Evolutionary conservation across 495 filamentous ascomycete species (phyloP).

Genomic region (Hyaloscypha variabilis): DNA sequence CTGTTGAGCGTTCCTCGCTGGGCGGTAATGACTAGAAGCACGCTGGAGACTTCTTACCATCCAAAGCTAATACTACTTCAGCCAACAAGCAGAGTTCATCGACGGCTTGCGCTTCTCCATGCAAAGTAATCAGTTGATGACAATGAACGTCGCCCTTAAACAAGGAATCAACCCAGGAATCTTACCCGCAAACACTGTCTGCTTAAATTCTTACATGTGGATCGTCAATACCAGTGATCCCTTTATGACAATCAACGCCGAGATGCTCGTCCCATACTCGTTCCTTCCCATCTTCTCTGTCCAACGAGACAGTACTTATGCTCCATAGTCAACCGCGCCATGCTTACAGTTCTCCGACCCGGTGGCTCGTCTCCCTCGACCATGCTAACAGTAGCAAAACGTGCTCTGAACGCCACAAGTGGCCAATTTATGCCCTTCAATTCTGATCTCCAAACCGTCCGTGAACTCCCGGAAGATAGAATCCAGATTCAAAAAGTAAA

Average conservation of each 20-base stretch:
- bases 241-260: conserved; percentile 14
- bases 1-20: background rate
- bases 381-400: conserved; percentile 30
- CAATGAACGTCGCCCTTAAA: conserved; percentile 25
- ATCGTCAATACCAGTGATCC: conserved; percentile 26
- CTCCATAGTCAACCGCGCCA: conserved; percentile 26
- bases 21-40: background rate
- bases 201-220: conserved; percentile 28
- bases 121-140: conserved; percentile 13
- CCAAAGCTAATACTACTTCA: background rate
- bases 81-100: conserved; percentile 27
- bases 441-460: conserved; percentile 15
- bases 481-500: conserved; percentile 18
- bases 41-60: background rate
- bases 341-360: conserved; percentile 24
- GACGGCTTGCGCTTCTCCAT: conserved; percentile 27
- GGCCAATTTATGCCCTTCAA: conserved; percentile 21
- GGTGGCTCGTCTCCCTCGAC: conserved; percentile 27
- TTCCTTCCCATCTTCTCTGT: background rate
- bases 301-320: conserved; percentile 6
- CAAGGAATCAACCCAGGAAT: conserved; percentile 23
- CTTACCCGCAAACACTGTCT: conserved; percentile 21
- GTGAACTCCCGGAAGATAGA: conserved; percentile 28
- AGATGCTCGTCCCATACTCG: conserved; percentile 28
- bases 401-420: conserved; percentile 24